Evolutionary conservation across 371 early-diverging fungal species (phyloP).

Genomic region (Batkoa obscura): DNA sequence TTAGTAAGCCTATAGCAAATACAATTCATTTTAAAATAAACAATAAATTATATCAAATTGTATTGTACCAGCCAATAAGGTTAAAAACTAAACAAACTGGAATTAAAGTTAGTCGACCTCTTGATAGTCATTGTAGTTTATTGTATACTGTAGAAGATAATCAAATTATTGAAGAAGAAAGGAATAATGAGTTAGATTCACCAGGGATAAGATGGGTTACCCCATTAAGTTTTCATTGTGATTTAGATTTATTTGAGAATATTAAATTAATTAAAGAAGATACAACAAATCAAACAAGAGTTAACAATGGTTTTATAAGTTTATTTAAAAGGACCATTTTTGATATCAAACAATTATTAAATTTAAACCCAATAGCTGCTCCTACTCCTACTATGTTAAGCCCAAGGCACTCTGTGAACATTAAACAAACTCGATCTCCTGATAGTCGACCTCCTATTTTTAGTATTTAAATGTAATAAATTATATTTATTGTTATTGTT

Average conservation of each 20-base stretch:
- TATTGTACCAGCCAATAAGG: neutral
- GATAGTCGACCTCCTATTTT: too few species aligned
- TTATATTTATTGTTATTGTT: too few species aligned
- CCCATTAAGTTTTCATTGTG: slow-evolving; percentile 1
- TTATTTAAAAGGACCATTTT: too few species aligned
- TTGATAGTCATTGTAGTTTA: neutral
- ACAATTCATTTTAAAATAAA: neutral
- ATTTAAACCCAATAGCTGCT: too few species aligned
- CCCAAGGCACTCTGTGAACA: too few species aligned
- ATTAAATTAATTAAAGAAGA: too few species aligned
- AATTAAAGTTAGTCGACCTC: slow-evolving; percentile 1
- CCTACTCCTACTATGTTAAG: too few species aligned
- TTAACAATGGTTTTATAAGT: too few species aligned
- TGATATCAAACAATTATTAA: too few species aligned
- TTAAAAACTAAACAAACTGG: neutral
- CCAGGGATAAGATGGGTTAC: neutral
- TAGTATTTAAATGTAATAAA: too few species aligned
- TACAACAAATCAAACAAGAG: too few species aligned
- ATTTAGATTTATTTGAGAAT: neutral
- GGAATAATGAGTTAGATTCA: neutral
- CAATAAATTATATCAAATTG: neutral
- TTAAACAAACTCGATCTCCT: too few species aligned
- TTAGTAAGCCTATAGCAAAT: neutral
- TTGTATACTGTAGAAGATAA: slow-evolving; percentile 2
- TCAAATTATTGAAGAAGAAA: neutral